A percentile compares a stretch with the other conserved stretches of the same genome.
Conservation (phyloP, 768 basidiomycete genomes). For the Tylopilus balloui region DNA sequence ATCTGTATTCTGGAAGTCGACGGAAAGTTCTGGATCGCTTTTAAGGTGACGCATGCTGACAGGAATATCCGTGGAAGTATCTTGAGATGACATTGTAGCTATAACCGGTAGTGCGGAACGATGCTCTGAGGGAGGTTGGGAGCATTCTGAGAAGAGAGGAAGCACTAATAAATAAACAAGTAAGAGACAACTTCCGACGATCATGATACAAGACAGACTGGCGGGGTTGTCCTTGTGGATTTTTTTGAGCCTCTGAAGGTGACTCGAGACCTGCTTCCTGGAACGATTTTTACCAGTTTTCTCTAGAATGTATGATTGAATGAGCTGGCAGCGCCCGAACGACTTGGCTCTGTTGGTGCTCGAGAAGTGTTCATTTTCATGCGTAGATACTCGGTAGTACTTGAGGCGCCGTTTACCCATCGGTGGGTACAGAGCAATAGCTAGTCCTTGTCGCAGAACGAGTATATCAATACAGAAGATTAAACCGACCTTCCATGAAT, state of each 20-base stretch:
- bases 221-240: constrained; percentile 29
- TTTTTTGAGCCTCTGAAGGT: constrained; percentile 36
- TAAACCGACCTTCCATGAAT: constrained; percentile 34
- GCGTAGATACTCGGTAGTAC: constrained; percentile 26
- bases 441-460: constrained; percentile 18
- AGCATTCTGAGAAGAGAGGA: constrained; percentile 24
- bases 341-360: constrained; percentile 20
- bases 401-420: constrained; percentile 36
- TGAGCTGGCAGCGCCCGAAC: constrained; percentile 39
- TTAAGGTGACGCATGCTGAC: constrained; percentile 10
- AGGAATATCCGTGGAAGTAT: constrained; percentile 8
- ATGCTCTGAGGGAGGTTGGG: constrained; percentile 13
- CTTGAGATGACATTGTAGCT: constrained; percentile 5
- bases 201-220: constrained; percentile 23
- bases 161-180: constrained; percentile 14
- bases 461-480: background rate
- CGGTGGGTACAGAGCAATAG: constrained; percentile 30
- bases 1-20: constrained; percentile 6
- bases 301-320: constrained; percentile 36
- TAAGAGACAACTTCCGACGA: background rate
- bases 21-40: constrained; percentile 8
- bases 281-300: constrained; percentile 37
- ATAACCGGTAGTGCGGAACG: background rate
- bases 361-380: constrained; percentile 10
- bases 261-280: constrained; percentile 39